Base-by-base conservation (phyloP, 2,329 filamentous ascomycete species). In the Corynespora cassiicola region DNA sequence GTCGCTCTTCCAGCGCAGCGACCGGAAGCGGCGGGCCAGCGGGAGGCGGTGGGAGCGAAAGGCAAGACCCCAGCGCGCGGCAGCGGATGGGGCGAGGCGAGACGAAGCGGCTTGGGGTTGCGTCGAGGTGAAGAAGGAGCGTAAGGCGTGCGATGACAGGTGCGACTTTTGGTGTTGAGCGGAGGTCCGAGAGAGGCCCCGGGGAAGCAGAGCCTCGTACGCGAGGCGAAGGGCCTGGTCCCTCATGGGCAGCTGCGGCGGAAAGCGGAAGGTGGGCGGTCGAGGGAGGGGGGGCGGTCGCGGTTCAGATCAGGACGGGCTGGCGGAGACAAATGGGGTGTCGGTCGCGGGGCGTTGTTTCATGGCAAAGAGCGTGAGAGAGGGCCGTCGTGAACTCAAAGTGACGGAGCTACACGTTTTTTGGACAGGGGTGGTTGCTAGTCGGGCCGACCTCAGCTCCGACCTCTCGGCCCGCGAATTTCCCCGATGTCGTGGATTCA, bases 1-100 rank as follows among this genome's bases (percentile, higher is more conserved):
- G 50, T 54, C 52, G 52, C 65, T 66, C 28, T 70, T 69, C 54
- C 63, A 62, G 45, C 72, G 71, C 23, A 60, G 33, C n/a, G 51
- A 55, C 18, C 61, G 61, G 54, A 61, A 47, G 44, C 50, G 60
- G 36, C 58, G 59, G 39, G 45, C 37, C 31, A 61, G 44, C 22
- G 42, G 38, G 5, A 53, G 50, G 17, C 49, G 56, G 31, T 54
- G 45, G 19, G 39, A 46, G 29, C 55, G 58, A 17, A 50, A 33
- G 21, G 45, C n/a, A n/a, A n/a, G n/a, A n/a, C n/a, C n/a, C n/a
- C n/a, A n/a, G n/a, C n/a, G n/a, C n/a, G n/a, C n/a, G n/a, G n/a
- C n/a, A n/a, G n/a, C n/a, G n/a, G n/a, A n/a, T n/a, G n/a, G n/a
- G n/a, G n/a, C n/a, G n/a, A n/a, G n/a, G n/a, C n/a, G n/a, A n/a